Percentiles rank a stretch among this genome's conserved stretches.
Conservation (phyloP, 805 yeast species). For the Nakazawaea siamensis region DNA sequence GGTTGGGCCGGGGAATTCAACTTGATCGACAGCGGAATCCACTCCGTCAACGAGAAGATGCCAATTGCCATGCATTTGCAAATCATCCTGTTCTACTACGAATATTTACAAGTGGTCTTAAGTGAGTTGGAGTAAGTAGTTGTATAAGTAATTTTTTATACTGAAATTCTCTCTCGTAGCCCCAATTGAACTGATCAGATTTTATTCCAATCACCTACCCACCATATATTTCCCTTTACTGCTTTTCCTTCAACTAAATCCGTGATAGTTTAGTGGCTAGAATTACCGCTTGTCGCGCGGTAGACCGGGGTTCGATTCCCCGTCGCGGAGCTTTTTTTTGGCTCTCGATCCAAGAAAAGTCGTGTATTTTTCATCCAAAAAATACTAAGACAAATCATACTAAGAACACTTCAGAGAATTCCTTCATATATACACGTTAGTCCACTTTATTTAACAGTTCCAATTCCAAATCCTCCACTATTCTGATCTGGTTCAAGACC, state of each 20-base stretch:
- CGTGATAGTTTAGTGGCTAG: conserved; percentile 12
- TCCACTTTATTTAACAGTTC: conserved; percentile 34
- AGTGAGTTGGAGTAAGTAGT: conserved; percentile 8
- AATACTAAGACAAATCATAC: no score
- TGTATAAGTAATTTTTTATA: background rate
- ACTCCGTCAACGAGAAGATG: conserved; percentile 56
- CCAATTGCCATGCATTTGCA: conserved; percentile 46
- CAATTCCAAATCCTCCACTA: conserved; percentile 34
- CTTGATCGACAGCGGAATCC: conserved; percentile 28
- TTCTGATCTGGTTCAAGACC: conserved; percentile 31
- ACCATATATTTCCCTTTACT: no score
- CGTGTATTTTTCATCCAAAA: no score
- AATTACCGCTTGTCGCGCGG: conserved; percentile 11
- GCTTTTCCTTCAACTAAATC: no score
- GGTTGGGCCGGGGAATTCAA: conserved; percentile 19
- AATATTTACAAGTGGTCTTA: conserved; percentile 26
- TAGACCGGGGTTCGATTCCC: conserved; percentile 11
- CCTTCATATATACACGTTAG: conserved; percentile 11
- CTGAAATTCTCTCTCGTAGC: background rate
- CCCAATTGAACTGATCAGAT: no score
- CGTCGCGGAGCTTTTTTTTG: conserved; percentile 11
- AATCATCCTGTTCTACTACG: conserved; percentile 43
- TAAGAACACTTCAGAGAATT: no score
- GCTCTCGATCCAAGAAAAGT: no score
- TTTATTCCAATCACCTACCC: no score